phyloP scores from a whole-genome alignment of 73 alveolate species.

The Paramecium sonneborni region DNA sequence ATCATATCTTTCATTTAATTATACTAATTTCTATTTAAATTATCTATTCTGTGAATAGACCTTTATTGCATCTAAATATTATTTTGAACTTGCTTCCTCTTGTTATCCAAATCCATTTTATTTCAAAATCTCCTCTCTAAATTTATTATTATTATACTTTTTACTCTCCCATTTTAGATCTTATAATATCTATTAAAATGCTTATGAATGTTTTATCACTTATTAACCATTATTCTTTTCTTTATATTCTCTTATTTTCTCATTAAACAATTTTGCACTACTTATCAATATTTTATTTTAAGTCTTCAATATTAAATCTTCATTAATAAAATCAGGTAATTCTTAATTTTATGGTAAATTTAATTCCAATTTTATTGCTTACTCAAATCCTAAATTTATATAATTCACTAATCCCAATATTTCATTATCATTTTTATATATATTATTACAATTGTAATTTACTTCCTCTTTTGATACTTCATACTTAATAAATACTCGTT shows the following conservation, averaged over 20 bases:
- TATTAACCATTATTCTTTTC: not conserved
- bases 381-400: constrained; percentile 1
- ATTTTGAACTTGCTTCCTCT: constrained; percentile 30
- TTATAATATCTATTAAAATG: not conserved
- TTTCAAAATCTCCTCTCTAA: not conserved
- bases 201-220: not conserved
- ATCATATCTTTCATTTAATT: not conserved
- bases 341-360: not conserved
- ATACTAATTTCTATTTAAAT: not conserved
- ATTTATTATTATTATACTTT: not conserved
- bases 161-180: not conserved
- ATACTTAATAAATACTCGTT: not conserved
- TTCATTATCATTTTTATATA: not conserved
- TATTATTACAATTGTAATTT: not conserved
- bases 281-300: not conserved
- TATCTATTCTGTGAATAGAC: not conserved
- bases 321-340: not conserved
- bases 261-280: not conserved
- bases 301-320: not conserved
- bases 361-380: not conserved
- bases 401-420: not conserved
- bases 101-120: not conserved
- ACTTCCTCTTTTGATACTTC: not conserved
- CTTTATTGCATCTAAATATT: not conserved
- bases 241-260: not conserved